Percentiles rank a stretch among this genome's conserved stretches.
Evolutionary conservation across 1,284 basidiomycete species (phyloP).

Genomic region (Coniferiporia sulphurascens): DNA sequence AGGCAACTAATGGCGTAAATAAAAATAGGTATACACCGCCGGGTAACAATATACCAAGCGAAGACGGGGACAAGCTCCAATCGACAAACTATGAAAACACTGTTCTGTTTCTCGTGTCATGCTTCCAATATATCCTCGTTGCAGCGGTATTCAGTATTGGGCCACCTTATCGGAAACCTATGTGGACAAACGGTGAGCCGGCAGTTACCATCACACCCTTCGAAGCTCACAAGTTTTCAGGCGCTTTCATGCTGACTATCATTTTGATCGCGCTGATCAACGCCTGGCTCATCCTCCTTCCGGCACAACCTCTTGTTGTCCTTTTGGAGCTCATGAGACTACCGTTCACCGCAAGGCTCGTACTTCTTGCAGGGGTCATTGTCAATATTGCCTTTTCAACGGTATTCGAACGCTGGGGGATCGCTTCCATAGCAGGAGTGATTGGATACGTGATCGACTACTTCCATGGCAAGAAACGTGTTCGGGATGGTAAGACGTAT

Average conservation of each 20-base stretch:
- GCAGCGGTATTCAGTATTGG: conserved; percentile 98
- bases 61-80: conserved; percentile 72
- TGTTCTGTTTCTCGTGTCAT: conserved; percentile 88
- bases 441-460: conserved; percentile 44
- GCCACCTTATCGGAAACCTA: conserved; percentile 90
- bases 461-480: conserved; percentile 43
- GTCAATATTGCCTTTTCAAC: conserved; percentile 75
- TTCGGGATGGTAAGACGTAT: conserved; percentile 62
- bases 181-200: conserved; percentile 88
- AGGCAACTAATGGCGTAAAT: background rate
- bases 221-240: conserved; percentile 36
- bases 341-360: conserved; percentile 64
- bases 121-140: conserved; percentile 97
- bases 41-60: conserved; percentile 45
- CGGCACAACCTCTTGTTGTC: conserved; percentile 55
- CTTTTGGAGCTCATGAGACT: conserved; percentile 80
- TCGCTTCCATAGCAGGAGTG: conserved; percentile 52
- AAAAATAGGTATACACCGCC: conserved; percentile 59
- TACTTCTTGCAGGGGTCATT: conserved; percentile 66
- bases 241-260: conserved; percentile 75
- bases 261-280: conserved; percentile 66
- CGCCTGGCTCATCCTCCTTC: conserved; percentile 67
- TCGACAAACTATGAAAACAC: conserved; percentile 95
- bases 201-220: conserved; percentile 11
- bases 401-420: conserved; percentile 77